These are phyloP conservation scores for Tulasnella sp. DNA, from an alignment of 768 basidiomycete species.

Conservation along the genomic window DNA sequence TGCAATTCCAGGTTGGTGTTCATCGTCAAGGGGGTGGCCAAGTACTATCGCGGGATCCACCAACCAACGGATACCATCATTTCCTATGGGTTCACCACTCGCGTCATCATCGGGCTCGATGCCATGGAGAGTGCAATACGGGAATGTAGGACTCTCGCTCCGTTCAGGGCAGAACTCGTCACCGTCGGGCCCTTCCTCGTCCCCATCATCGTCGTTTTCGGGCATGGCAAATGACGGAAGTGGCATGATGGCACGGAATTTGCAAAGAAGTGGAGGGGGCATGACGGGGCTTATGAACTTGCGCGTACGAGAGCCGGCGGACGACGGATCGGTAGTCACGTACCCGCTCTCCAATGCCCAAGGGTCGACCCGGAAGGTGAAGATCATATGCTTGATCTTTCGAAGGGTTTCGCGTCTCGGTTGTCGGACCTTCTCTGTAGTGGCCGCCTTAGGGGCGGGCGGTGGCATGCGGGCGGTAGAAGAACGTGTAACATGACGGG, in stretches of 20 bases:
- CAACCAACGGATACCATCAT: neutral
- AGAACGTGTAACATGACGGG: too few relatives aligned
- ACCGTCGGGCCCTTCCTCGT: neutral
- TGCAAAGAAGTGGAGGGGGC: neutral
- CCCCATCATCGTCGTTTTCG: neutral
- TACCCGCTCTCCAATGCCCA: neutral
- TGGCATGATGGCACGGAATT: neutral
- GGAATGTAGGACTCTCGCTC: neutral
- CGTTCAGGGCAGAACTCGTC: neutral
- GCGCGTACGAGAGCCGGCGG: neutral
- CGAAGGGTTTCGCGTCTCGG: neutral
- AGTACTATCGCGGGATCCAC: neutral
- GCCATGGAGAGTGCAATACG: neutral
- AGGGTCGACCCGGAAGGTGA: slow-evolving; percentile 1
- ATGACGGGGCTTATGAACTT: neutral
- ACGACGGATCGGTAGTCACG: neutral
- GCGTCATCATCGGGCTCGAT: neutral
- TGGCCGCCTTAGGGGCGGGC: too few relatives aligned
- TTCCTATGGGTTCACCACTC: too few relatives aligned
- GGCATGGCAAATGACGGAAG: neutral
- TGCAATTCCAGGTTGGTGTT: neutral
- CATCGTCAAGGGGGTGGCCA: neutral
- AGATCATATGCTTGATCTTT: slow-evolving; percentile 6
- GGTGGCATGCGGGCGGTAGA: too few relatives aligned
- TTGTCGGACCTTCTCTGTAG: neutral